Conservation (phyloP, 345 rosid species). For the Syzygium aqueum region DNA sequence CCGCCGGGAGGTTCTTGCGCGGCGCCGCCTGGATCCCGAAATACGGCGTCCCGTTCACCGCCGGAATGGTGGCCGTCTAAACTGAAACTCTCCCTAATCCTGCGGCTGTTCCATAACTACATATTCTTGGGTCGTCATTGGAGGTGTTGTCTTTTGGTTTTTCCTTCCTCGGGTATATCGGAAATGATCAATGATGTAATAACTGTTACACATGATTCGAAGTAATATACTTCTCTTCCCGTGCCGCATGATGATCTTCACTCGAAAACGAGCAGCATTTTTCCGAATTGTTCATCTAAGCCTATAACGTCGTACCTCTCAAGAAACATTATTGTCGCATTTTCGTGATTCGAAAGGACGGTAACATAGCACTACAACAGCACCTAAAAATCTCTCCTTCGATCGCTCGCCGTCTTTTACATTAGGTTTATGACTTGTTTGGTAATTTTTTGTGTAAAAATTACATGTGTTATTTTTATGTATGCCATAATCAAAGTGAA, state of each 20-base stretch:
- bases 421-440: no score
- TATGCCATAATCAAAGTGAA: no score
- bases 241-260: neutral
- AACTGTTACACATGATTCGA: neutral
- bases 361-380: neutral
- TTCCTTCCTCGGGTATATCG: no score
- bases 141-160: neutral
- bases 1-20: slow-evolving; percentile 26
- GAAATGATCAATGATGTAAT: neutral
- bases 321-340: no score
- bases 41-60: slow-evolving; percentile 31
- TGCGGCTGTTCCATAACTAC: neutral
- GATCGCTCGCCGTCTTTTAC: neutral
- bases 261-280: neutral
- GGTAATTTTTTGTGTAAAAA: no score
- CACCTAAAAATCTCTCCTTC: neutral
- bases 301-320: no score
- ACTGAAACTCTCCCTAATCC: neutral
- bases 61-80: slow-evolving; percentile 9
- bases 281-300: neutral
- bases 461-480: no score
- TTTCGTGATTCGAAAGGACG: neutral
- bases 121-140: neutral
- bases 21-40: slow-evolving; percentile 41
- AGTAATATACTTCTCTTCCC: neutral